Conservation (phyloP, 306 rosid species). For the Vigna trinervia region DNA sequence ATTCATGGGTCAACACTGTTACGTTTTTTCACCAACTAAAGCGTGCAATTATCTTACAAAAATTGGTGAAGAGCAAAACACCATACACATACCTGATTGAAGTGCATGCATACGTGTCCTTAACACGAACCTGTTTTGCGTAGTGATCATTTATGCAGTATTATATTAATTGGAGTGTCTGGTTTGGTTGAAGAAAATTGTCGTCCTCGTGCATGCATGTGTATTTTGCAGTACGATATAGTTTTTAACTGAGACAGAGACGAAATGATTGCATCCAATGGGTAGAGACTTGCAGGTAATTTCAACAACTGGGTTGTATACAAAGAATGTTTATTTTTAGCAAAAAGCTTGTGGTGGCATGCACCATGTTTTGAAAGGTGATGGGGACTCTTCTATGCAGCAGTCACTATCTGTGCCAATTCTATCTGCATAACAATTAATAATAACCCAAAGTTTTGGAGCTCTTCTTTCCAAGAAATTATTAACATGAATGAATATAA, state of each 20-base stretch:
- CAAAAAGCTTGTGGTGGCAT: conserved; percentile 40
- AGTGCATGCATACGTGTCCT: neutral
- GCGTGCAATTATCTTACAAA: neutral
- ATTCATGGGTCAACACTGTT: neutral
- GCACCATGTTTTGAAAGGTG: conserved; percentile 30
- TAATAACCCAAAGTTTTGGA: conserved; percentile 31
- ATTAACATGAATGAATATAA: too few species aligned
- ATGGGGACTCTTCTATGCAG: neutral
- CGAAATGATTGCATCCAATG: conserved; percentile 37
- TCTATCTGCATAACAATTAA: neutral
- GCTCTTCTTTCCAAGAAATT: neutral
- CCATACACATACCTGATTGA: neutral
- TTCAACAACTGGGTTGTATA: conserved; percentile 25
- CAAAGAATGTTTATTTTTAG: conserved; percentile 40
- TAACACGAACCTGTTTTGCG: neutral
- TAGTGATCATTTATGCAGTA: neutral
- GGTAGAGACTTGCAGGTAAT: neutral
- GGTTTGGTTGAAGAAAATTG: neutral
- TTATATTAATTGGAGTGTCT: neutral
- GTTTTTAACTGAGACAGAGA: neutral
- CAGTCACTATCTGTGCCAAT: conserved; percentile 29
- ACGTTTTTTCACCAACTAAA: neutral
- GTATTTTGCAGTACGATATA: conserved; percentile 10
- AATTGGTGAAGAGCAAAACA: neutral
- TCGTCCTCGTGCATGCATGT: conserved; percentile 33